phyloP scores from a whole-genome alignment of 202 grass and related monocot genomes.

The Tripidium arundinaceum region DNA sequence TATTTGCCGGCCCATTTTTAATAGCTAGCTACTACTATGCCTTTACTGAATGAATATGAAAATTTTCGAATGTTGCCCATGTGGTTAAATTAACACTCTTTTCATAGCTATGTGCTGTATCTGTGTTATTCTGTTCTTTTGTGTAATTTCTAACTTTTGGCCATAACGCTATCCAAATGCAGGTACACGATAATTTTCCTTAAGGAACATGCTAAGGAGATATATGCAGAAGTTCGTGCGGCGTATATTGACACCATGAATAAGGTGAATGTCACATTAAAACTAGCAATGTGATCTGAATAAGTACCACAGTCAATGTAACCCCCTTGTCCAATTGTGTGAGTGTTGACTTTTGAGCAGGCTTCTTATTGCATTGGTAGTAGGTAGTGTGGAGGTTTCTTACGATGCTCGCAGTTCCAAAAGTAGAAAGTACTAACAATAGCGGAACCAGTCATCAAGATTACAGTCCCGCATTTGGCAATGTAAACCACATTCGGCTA shows the following conservation, averaged over 20 bases:
- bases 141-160: constrained; percentile 1
- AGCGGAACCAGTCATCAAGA: background rate
- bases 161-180: background rate
- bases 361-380: background rate
- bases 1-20: background rate
- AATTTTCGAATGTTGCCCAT: background rate
- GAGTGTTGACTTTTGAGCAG: background rate
- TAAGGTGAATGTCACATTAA: constrained; percentile 58
- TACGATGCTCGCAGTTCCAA: background rate
- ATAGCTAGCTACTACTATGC: background rate
- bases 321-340: background rate
- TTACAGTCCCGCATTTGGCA: background rate
- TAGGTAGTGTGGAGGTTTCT: constrained; percentile 12
- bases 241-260: constrained; percentile 99
- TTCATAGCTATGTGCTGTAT: background rate
- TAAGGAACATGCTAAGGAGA: constrained; percentile 97
- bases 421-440: background rate
- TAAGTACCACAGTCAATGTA: background rate
- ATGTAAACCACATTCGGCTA: background rate
- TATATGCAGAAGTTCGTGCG: constrained; percentile 79
- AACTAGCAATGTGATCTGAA: constrained; percentile 6
- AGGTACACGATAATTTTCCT: constrained; percentile 84
- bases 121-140: background rate
- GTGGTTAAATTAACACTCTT: constrained; percentile 6
- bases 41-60: background rate